Percentiles rank a stretch among this genome's conserved stretches.
Conservation (phyloP, 352 stramenopile genomes). For the Phytophthora europaea region DNA sequence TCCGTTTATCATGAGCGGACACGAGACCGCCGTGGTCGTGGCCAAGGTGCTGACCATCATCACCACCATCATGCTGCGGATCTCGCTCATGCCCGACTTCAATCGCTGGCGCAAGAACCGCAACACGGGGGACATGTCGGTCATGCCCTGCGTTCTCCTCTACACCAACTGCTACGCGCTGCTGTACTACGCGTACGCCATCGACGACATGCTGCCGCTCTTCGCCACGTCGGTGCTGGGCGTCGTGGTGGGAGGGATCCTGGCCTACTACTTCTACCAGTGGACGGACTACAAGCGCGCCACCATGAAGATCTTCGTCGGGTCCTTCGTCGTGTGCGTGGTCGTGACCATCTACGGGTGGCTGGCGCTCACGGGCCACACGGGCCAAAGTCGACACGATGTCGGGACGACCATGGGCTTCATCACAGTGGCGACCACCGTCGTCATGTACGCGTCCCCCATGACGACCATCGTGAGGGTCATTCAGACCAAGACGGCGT, state of each 20-base stretch:
- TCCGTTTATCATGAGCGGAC: constrained; percentile 15
- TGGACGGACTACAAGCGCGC: constrained; percentile 18
- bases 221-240: constrained; percentile 28
- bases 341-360: constrained; percentile 32
- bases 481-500: constrained; percentile 30
- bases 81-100: constrained; percentile 38
- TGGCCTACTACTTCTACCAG: constrained; percentile 25
- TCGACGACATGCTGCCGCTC: constrained; percentile 29
- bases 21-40: constrained; percentile 1
- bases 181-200: constrained; percentile 35
- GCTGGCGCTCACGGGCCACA: constrained; percentile 33
- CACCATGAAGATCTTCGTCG: not conserved
- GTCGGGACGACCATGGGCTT: constrained; percentile 46
- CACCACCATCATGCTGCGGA: constrained; percentile 41
- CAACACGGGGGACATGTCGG: constrained; percentile 33
- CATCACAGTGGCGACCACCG: constrained; percentile 51
- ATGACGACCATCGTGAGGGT: constrained; percentile 54
- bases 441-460: constrained; percentile 60
- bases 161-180: constrained; percentile 37
- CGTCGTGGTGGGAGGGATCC: constrained; percentile 14
- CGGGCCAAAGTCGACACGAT: constrained; percentile 21
- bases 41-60: constrained; percentile 32
- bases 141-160: constrained; percentile 29
- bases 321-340: constrained; percentile 5
- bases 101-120: constrained; percentile 34